Evolutionary conservation across 805 yeast genomes (phyloP).

Genomic region (Lipomyces starkeyi): DNA sequence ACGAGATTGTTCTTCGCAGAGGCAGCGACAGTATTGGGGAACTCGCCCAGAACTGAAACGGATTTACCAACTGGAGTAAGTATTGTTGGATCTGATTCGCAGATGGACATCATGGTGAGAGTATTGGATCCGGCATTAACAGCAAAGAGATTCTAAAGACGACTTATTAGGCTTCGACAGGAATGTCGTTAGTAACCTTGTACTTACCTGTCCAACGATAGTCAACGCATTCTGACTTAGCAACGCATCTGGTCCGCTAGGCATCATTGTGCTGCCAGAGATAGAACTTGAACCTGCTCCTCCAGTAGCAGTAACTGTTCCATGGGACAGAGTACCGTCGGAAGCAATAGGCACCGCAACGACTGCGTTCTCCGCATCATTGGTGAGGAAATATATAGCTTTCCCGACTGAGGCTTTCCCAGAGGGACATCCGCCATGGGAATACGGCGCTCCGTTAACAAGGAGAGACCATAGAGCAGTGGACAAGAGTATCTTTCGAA

Average conservation of each 20-base stretch:
- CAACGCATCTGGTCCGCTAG: background rate
- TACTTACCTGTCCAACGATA: conserved; percentile 2
- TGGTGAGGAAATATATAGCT: background rate
- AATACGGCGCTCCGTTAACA: background rate
- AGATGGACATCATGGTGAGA: conserved; percentile 8
- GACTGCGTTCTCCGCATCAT: conserved; percentile 3
- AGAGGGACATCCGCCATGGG: background rate
- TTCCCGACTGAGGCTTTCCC: no score
- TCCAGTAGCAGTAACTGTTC: background rate
- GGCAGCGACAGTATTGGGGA: conserved; percentile 6
- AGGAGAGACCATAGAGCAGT: conserved; percentile 1
- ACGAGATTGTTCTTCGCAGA: conserved; percentile 8
- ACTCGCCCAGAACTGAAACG: conserved; percentile 5
- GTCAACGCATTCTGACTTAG: conserved; percentile 1
- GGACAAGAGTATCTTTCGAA: background rate
- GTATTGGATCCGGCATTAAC: conserved; percentile 6
- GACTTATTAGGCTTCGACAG: background rate
- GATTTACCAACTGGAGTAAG: conserved; percentile 1
- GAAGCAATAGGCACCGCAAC: conserved; percentile 1
- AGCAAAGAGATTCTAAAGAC: conserved; percentile 2
- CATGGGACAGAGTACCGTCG: background rate
- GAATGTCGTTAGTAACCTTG: background rate
- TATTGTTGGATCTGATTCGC: background rate
- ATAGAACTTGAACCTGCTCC: conserved; percentile 11
- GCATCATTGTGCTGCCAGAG: conserved; percentile 6